Evolutionary conservation across 2,329 filamentous ascomycete genomes (phyloP), one percentile per base, ranked within the genome.

Genomic region (Talaromyces sp.): DNA sequence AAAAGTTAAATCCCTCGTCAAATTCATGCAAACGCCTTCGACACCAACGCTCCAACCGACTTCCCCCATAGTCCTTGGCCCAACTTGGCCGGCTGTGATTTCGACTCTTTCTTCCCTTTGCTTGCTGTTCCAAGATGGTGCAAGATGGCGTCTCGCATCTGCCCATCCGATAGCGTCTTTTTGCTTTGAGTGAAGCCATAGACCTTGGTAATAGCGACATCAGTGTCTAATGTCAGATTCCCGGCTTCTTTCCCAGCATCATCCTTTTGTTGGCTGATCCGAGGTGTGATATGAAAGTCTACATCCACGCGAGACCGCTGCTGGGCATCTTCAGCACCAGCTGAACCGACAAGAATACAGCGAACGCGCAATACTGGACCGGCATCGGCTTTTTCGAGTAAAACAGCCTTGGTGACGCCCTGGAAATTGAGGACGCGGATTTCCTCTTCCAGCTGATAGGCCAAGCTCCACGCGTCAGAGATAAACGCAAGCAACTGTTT

Each of bases 371-470:
- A 68, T 11, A 65, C 70, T 22, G 69, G 65, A 1, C 65, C 64
- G 5, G 30, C 36, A 19, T 67, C 66, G 9, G 70, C 61, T 6
- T 66, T 65, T 13, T 75, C 69, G 1, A 67, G 67, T 32, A 77
- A 67, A 9, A 67, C 70, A 27, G 74, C 69, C 30, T 72, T 74
- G 11, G 77, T 79, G n/a, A 80, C 73, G 32, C 78, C 78, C 59
- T 74, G 76, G 63, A 78, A 77, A 63, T 73, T 75, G 15, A 81
- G 72, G 66, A 78, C 72, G 55, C 75, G 75, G 42, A 78, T 71
- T 64, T 81, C 78, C 61, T 79, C 73, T 57, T 78, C 74, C 8
- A 80, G 68, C 4, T 68, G 71, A 52, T 71, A 68, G 2, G 73
- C 72, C 47, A 73, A 69, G 63, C 77, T 70, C 78, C 78, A 81